Base-by-base conservation (phyloP, 1,284 basidiomycete genomes). In the Phlebopus sp. region DNA sequence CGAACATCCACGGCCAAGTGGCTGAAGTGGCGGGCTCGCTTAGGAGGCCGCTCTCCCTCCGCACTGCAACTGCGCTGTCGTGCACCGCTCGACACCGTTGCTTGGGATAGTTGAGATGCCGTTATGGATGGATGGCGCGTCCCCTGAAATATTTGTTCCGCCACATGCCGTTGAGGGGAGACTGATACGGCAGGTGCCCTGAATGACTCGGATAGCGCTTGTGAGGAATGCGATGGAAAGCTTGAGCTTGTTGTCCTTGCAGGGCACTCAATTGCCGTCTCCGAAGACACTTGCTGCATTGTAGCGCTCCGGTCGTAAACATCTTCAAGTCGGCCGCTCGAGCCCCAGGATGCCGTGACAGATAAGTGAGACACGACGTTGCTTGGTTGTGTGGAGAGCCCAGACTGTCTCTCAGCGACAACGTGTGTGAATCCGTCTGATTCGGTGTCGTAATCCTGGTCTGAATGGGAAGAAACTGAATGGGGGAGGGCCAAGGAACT, bases 11-110 rank as follows among this genome's bases (percentile, higher is more conserved):
- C 51, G 50, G 50, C 31, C n/a, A 50, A 45, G 50, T 49, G 44
- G 44, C 50, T 51, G 11, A 31, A 29, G 15, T 30, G 44, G 34
- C 63, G 57, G 37, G 39, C 18, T 39, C 64, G 64, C 61, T 63
- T 68, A 54, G 21, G 38, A 5, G 52, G 53, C 54, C 62, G 59
- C 44, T 54, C 66, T 58, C 49, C 31, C 31, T 55, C 62, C 66
- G 46, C 44, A 32, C 53, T 55, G 23, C 34, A 46, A 44, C 53
- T 53, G n/a, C 49, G 52, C 25, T 52, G 47, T 32, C 51, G 62
- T 23, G 42, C 45, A 3, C 27, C n/a, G 8, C 29, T 15, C 47
- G 42, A 45, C 46, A 46, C 48, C 37, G 32, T 36, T 11, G 29
- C 41, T 13, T 35, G 44, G 30, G 44, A 39, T 37, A 14, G 30